Evolutionary conservation across 345 rosid species (phyloP).

Genomic region (Eucalyptus sideroxylon): DNA sequence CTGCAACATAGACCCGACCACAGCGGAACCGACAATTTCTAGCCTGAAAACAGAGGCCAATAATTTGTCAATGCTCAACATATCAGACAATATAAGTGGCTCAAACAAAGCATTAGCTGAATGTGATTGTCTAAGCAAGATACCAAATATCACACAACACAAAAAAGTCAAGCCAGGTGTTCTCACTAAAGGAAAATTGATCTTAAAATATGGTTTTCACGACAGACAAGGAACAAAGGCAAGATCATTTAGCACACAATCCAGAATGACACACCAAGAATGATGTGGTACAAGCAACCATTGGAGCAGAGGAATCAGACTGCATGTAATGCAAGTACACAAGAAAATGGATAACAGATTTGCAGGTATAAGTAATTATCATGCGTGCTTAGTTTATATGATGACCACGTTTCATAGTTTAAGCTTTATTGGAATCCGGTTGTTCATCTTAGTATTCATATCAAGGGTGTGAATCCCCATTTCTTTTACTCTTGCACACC

Average conservation of each 20-base stretch:
- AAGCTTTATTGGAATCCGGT: not conserved
- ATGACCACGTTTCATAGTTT: not conserved
- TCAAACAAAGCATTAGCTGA: not conserved
- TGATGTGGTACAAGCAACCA: not conserved
- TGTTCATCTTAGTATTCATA: not conserved
- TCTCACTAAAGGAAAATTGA: not conserved
- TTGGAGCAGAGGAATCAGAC: not conserved
- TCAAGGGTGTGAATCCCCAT: not conserved
- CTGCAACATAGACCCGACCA: constrained; percentile 84
- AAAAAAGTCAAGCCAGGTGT: not conserved
- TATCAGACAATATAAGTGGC: not conserved
- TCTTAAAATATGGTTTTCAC: not conserved
- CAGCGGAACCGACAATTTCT: constrained; percentile 85
- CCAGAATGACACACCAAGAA: not conserved
- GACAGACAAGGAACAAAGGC: not conserved
- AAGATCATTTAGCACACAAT: not conserved
- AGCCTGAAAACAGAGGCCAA: constrained; percentile 37
- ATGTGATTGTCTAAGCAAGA: not conserved
- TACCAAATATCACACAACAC: not conserved
- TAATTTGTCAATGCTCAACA: not conserved
- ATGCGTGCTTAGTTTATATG: not conserved
- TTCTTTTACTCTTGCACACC: not conserved
- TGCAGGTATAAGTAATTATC: not conserved
- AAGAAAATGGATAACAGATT: not conserved
- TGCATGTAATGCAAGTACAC: not conserved